Conservation (phyloP, 345 rosid species). For the Atalantia buxifolia region DNA sequence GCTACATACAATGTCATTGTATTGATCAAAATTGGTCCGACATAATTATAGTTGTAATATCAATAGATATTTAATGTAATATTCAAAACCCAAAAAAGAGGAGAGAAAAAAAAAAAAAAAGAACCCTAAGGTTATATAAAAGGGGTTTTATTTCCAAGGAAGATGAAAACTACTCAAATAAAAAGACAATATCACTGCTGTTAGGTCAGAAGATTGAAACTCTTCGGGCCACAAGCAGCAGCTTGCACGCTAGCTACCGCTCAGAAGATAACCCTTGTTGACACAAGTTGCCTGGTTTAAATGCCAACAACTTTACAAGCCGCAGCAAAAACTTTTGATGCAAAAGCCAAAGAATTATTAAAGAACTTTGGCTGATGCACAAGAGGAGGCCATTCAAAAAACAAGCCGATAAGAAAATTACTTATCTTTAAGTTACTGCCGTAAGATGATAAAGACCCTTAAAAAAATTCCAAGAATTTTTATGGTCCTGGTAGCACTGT, state of each 20-base stretch:
- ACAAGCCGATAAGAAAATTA: no score
- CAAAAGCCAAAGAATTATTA: slow-evolving; percentile 16
- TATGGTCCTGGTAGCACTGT: not conserved
- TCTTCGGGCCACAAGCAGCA: not conserved
- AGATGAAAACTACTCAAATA: not conserved
- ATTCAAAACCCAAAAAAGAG: not conserved
- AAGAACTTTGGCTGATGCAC: not conserved
- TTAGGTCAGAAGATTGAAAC: not conserved
- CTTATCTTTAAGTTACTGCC: no score
- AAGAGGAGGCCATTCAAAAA: not conserved
- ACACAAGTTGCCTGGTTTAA: no score
- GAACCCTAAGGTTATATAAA: not conserved
- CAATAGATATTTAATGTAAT: no score
- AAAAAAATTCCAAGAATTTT: not conserved
- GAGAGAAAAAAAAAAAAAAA: not conserved
- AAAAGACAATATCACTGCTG: not conserved
- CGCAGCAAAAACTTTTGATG: not conserved
- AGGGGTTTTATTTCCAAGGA: not conserved
- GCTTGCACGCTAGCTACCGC: not conserved
- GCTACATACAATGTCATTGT: no score
- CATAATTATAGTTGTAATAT: no score
- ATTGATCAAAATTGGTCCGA: no score
- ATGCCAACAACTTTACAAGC: no score
- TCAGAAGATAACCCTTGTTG: not conserved
- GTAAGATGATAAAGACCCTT: no score